Evolutionary conservation across 2,329 filamentous ascomycete genomes (phyloP), one percentile per base, ranked within the genome.

Genomic region (Neonectria faginata): DNA sequence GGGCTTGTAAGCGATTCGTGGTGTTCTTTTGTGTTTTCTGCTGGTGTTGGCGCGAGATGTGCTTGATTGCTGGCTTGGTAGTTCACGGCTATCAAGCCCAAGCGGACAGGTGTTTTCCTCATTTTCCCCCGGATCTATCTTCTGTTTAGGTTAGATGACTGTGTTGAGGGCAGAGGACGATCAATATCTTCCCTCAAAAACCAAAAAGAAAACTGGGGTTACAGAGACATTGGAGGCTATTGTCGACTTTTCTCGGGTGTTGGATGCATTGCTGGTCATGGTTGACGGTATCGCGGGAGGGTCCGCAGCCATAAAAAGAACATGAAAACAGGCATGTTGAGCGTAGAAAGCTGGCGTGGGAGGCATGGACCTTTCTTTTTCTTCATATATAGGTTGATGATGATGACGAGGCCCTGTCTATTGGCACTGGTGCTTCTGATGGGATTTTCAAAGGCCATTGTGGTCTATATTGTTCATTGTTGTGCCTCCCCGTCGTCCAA

Each of bases 1-100:
- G 31, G 76, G 75, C 12, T 73, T 74, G 70, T 74, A 60, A 67
- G 45, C 57, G 36, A 56, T 44, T 50, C 20, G 33, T 29, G 41
- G 31, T 62, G 50, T 54, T 61, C 48, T 36, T 56, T 57, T 65
- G 18, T 62, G 57, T 64, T 66, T 64, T 51, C 52, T 66, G 41
- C 62, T 22, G 57, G 55, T 59, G 60, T 64, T 57, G 62, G 69
- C 69, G 67, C 51, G 64, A 66, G 61, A 60, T 61, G 60, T 55
- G 9, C 57, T 64, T 60, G 45, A 57, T 67, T 61, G 59, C 57
- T 65, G 62, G 42, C 60, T 64, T 60, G 60, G 48, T 55, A 62
- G 67, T 61, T 45, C 64, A 39, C 45, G 51, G 5, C 57, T 55
- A 59, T 51, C 60, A 66, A 65, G 57, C 50, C 55, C 51, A 61